Evolutionary conservation across 1,139 yeast species (phyloP).

Genomic region (Saccharomyces pastorianus): DNA sequence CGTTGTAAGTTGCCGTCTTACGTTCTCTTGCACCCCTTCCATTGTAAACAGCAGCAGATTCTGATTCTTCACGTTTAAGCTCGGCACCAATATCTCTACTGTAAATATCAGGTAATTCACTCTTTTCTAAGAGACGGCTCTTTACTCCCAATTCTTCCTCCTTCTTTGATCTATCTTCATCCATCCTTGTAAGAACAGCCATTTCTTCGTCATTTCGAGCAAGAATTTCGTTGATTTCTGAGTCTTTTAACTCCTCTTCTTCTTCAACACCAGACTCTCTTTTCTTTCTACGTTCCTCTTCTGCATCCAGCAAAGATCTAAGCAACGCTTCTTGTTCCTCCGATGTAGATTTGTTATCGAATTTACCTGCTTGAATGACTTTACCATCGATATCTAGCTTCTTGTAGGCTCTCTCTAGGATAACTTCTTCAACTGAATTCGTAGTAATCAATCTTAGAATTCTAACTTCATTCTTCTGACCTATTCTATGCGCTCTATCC

Average conservation of each 20-base stretch:
- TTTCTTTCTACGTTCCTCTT: conserved; percentile 49
- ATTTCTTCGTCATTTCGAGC: conserved; percentile 61
- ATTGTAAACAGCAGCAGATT: conserved; percentile 27
- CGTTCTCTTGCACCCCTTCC: conserved; percentile 63
- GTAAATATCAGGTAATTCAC: conserved; percentile 62
- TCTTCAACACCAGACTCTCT: conserved; percentile 37
- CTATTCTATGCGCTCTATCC: conserved; percentile 86
- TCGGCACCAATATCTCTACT: conserved; percentile 55
- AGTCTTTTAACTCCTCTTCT: conserved; percentile 56
- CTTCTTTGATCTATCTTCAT: conserved; percentile 46
- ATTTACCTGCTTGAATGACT: conserved; percentile 83
- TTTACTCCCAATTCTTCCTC: conserved; percentile 33
- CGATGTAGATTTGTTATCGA: conserved; percentile 72
- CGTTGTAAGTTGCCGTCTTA: conserved; percentile 51
- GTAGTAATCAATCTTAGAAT: conserved; percentile 72
- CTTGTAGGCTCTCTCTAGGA: conserved; percentile 72
- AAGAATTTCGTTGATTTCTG: conserved; percentile 61
- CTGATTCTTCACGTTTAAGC: conserved; percentile 41
- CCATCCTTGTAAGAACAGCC: conserved; percentile 46
- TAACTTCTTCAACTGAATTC: conserved; percentile 77
- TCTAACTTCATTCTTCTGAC: conserved; percentile 79
- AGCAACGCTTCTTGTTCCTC: conserved; percentile 77
- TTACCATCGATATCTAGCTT: conserved; percentile 81
- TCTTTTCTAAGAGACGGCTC: conserved; percentile 50
- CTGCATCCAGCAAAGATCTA: conserved; percentile 62